A percentile compares a stretch with the other conserved stretches of the same genome.
phyloP scores from a whole-genome alignment of 768 basidiomycete genomes.

The Leucocoprinus birnbaumii region DNA sequence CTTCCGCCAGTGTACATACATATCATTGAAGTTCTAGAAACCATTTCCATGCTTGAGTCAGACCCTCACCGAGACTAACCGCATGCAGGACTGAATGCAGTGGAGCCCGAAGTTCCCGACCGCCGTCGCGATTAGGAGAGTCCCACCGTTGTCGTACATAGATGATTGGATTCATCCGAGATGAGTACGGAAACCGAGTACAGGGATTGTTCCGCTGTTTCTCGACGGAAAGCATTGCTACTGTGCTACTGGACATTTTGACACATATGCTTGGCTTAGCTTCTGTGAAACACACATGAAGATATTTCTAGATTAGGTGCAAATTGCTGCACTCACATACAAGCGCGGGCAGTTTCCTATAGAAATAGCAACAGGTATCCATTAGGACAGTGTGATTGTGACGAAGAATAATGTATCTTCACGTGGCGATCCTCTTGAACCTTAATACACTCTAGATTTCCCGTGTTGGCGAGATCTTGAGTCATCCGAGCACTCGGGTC shows the following conservation, averaged over 20 bases:
- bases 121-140: not conserved
- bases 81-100: not conserved
- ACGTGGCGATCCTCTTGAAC: constrained; percentile 7
- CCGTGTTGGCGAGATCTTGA: not conserved
- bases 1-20: no score
- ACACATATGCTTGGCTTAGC: not conserved
- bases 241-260: no score
- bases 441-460: not conserved
- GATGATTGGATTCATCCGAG: not conserved
- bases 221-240: no score
- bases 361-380: not conserved
- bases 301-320: not conserved
- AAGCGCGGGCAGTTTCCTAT: not conserved
- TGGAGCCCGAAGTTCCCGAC: no score
- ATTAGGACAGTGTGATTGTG: not conserved
- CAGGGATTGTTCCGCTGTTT: no score
- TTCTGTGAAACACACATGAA: not conserved
- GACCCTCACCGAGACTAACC: not conserved
- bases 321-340: not conserved
- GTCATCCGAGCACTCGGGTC: not conserved
- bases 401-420: not conserved
- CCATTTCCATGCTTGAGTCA: not conserved
- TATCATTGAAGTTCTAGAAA: not conserved
- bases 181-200: not conserved
- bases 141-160: not conserved